Evolutionary conservation across 345 rosid species (phyloP), one percentile per base, ranked within the genome.

Genomic region (Aquilaria sinensis): DNA sequence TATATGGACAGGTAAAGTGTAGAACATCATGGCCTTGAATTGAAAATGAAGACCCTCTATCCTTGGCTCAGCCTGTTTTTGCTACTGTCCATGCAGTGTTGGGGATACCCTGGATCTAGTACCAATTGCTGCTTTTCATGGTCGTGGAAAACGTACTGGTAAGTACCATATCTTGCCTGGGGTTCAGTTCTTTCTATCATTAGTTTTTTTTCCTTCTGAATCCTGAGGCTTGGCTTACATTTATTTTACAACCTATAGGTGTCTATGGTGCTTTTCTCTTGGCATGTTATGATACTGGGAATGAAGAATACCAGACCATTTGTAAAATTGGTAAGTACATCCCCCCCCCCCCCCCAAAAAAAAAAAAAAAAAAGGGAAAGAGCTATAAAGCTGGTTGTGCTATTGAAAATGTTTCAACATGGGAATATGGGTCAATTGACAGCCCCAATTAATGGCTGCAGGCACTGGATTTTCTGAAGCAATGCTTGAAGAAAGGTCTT

Each of bases 141-240:
- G 99, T 49, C 89, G 88, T 67, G 99, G 99, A 66, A 94, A 94
- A 79, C 96, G 95, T 14, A 82, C 91, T 63, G 96, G 97, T 90
- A 57, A 64, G 16, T 64, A 23, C 57, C 34, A 41, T 60, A 58
- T 49, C n/a, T 60, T 46, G 13, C 11, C 16, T 57, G 10, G 32
- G 12, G 32, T 7, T 46, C n/a, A 45, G 9, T 14, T 47, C 32
- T 2, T 53, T 49, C 47, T 58, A 31, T 23, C 49, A 10, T 67
- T 60, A 23, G 48, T 59, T 65, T 23, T 7, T 50, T 48, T 47
- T 23, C 23, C 23, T 23, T 23, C 23, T 47, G 13, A 13, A 58
- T 57, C 23, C 23, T 23, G 57, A 56, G 49, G n/a, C 67, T 60
- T 57, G 62, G 62, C 53, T 53, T 71, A 60, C 62, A 52, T 56